Percentiles rank a stretch among this genome's conserved stretches.
These are phyloP conservation scores for Astrephomene gubernaculifera DNA, from an alignment of 139 green algal genomes.

Conservation along the genomic window DNA sequence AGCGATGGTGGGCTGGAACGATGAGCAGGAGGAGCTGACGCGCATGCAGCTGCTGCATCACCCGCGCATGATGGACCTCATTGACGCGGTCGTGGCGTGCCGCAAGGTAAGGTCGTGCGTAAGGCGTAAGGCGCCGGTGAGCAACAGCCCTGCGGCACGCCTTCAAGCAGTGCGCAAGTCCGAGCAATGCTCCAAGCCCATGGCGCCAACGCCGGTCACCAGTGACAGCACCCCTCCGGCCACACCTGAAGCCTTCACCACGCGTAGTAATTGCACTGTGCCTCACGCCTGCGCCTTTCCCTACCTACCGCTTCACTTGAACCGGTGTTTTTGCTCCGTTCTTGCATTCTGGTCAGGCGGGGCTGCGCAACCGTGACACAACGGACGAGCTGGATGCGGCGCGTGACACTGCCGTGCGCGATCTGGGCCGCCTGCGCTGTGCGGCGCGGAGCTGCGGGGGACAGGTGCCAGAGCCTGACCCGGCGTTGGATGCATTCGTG, in stretches of 20 bases:
- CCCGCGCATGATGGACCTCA: background rate
- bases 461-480: background rate
- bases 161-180: background rate
- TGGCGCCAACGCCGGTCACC: background rate
- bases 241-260: no score
- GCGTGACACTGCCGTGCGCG: background rate
- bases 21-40: background rate
- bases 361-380: background rate
- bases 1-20: no score
- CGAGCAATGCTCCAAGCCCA: background rate
- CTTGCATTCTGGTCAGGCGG: no score
- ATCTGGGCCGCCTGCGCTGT: background rate
- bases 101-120: background rate
- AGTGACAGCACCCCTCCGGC: no score
- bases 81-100: background rate
- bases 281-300: no score
- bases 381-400: constrained; percentile 1
- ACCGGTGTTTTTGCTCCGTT: no score
- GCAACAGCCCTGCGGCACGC: background rate
- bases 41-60: background rate
- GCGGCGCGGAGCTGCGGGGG: background rate
- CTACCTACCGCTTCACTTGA: no score
- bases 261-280: no score
- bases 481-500: background rate
- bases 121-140: background rate